These are phyloP conservation scores for Jaenimonas drosophilae DNA, from an alignment of 208 protist genomes.

Conservation along the genomic window DNA sequence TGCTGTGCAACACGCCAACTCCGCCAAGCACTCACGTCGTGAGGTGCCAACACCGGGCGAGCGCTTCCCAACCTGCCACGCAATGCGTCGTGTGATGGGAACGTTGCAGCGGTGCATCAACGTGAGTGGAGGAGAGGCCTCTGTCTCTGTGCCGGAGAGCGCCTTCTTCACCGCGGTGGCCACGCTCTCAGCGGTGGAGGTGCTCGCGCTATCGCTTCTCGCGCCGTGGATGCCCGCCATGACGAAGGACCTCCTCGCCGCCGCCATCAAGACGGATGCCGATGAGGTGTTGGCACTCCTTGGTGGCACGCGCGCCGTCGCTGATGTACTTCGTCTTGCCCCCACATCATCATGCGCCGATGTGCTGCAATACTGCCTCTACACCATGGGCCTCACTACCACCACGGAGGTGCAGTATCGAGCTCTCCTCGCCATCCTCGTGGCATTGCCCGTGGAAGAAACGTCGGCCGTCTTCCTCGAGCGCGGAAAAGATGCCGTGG, in stretches of 20 bases:
- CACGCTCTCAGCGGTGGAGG: slow-evolving; percentile 23
- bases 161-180: slow-evolving; percentile 3
- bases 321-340: slow-evolving; percentile 26
- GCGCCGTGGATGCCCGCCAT: slow-evolving; percentile 13
- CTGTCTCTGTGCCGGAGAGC: too few relatives aligned
- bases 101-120: background rate
- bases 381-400: slow-evolving; percentile 66
- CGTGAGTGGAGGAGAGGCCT: background rate
- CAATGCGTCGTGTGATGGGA: background rate
- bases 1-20: slow-evolving; percentile 27
- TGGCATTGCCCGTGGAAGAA: slow-evolving; percentile 24
- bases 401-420: slow-evolving; percentile 18
- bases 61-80: background rate
- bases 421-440: slow-evolving; percentile 52
- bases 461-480: slow-evolving; percentile 11
- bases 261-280: slow-evolving; percentile 39
- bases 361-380: slow-evolving; percentile 36
- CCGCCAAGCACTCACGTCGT: slow-evolving; percentile 32
- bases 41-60: background rate
- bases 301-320: slow-evolving; percentile 18
- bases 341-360: slow-evolving; percentile 28
- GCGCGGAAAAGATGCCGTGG: slow-evolving; percentile 49
- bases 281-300: slow-evolving; percentile 27
- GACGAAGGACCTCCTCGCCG: slow-evolving; percentile 36
- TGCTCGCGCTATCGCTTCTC: slow-evolving; percentile 22